phyloP scores from a whole-genome alignment of 108 stramenopile genomes.

The Nannochloropsis salina region DNA sequence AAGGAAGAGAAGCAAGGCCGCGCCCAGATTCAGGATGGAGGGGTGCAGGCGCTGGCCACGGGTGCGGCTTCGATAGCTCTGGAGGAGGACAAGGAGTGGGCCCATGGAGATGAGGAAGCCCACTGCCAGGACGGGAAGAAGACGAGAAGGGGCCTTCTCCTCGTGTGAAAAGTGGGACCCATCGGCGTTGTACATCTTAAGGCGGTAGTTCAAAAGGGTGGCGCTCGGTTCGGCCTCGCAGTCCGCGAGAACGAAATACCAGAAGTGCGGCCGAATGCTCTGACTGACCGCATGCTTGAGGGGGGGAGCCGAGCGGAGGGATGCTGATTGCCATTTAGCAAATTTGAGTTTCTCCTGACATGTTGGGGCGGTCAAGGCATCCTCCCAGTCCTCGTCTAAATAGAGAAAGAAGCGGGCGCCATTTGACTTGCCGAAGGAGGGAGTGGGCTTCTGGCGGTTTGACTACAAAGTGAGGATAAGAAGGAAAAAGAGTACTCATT shows the following conservation, averaged over 20 bases:
- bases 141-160: not conserved
- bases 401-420: slow-evolving; percentile 14
- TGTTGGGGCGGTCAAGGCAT: not conserved
- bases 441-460: not conserved
- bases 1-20: not conserved
- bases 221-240: not conserved
- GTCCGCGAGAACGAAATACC: not conserved
- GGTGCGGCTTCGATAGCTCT: not conserved
- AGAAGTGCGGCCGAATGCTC: not conserved
- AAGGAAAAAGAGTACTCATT: not conserved
- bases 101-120: not conserved
- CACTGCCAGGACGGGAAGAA: not conserved
- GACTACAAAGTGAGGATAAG: not conserved
- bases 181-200: not conserved
- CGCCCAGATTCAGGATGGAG: not conserved
- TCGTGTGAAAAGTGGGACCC: not conserved
- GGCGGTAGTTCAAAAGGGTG: not conserved
- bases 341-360: not conserved
- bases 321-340: slow-evolving; percentile 12
- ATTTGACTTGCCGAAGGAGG: slow-evolving; percentile 15
- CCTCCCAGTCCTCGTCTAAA: slow-evolving; percentile 16
- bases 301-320: not conserved
- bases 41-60: slow-evolving; percentile 2
- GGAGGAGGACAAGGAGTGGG: not conserved
- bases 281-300: not conserved